These are phyloP conservation scores for Fusarium circinatum DNA, from an alignment of 2,329 filamentous ascomycete genomes.

Conservation along the genomic window DNA sequence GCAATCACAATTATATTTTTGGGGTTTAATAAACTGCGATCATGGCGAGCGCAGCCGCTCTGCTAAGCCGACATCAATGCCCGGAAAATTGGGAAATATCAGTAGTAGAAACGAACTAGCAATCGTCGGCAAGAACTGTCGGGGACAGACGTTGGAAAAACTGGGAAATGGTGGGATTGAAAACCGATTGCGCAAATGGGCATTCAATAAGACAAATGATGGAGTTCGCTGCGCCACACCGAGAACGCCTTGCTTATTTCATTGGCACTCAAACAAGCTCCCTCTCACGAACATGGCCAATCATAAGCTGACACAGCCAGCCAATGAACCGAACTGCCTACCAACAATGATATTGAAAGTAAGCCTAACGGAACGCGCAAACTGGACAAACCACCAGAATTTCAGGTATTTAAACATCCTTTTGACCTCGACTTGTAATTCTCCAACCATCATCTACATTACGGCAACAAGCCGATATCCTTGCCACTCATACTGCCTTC, in stretches of 20 bases:
- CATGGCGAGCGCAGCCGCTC: neutral
- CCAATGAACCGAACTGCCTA: neutral
- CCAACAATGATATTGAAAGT: neutral
- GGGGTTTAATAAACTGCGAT: fast-evolving
- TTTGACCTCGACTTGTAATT: neutral
- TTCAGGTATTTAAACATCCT: neutral
- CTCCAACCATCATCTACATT: neutral
- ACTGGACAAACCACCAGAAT: neutral
- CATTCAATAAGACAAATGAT: neutral
- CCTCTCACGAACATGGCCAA: neutral
- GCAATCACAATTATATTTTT: fast-evolving
- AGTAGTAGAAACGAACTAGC: neutral
- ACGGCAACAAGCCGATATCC: neutral
- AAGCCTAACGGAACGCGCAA: neutral
- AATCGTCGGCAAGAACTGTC: neutral
- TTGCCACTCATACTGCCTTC: neutral
- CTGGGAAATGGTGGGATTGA: neutral
- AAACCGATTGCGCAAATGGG: neutral
- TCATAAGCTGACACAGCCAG: neutral
- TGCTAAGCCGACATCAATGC: neutral
- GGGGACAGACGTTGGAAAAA: neutral
- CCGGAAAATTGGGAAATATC: neutral
- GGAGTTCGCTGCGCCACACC: neutral
- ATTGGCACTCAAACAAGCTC: neutral
- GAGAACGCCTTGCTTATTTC: neutral